Conservation (phyloP, 2,329 filamentous ascomycete species). For the Tolypocladium tundrense region DNA sequence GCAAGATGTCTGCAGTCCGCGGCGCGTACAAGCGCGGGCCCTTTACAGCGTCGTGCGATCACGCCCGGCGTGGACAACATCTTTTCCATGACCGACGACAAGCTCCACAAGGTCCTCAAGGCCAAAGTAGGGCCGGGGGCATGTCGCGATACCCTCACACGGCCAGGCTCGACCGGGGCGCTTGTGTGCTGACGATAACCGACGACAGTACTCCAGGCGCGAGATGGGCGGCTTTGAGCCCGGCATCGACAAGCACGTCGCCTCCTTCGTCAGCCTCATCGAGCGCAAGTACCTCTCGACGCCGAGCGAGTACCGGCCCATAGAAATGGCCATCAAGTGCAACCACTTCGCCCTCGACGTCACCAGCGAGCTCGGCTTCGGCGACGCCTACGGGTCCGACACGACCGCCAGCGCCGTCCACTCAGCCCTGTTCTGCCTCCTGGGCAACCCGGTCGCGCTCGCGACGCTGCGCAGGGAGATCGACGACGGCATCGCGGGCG, state of each 20-base stretch:
- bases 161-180: too few species aligned
- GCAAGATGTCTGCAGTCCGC: conserved; percentile 27
- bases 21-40: conserved; percentile 19
- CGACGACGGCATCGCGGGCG: conserved; percentile 7
- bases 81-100: conserved; percentile 36
- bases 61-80: conserved; percentile 42
- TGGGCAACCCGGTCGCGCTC: conserved; percentile 33
- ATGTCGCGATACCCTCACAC: conserved; percentile 1
- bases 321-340: conserved; percentile 27
- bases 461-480: conserved; percentile 26
- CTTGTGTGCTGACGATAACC: neutral
- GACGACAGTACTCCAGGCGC: conserved; percentile 43
- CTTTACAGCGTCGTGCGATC: conserved; percentile 39
- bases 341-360: conserved; percentile 46
- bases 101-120: conserved; percentile 30
- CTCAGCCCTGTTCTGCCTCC: conserved; percentile 35
- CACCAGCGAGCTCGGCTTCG: conserved; percentile 42
- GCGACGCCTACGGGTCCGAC: conserved; percentile 28
- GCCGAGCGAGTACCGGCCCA: neutral
- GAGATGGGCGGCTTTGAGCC: conserved; percentile 34
- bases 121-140: conserved; percentile 37
- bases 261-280: conserved; percentile 4
- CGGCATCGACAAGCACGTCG: conserved; percentile 16
- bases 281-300: conserved; percentile 3
- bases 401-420: conserved; percentile 36